Conservation (phyloP, 2,329 filamentous ascomycete genomes). For the Lanzia echinophila region DNA sequence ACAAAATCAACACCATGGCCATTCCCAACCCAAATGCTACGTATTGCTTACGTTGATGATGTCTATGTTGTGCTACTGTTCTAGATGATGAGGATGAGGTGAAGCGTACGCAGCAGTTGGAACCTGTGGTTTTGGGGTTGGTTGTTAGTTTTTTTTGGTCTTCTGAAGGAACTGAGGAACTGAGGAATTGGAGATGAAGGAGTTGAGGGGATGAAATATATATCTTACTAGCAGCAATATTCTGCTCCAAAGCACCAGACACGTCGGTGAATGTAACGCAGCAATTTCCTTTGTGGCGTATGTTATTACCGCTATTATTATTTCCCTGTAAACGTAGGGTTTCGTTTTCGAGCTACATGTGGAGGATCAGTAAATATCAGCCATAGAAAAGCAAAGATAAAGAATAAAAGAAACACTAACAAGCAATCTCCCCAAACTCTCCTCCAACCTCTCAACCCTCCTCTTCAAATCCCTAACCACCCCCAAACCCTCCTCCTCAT, state of each 20-base stretch:
- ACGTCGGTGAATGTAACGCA: conserved; percentile 24
- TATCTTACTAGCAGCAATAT: background rate
- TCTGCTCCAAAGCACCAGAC: conserved; percentile 18
- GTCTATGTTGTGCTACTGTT: background rate
- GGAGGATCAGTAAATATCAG: background rate
- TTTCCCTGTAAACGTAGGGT: background rate
- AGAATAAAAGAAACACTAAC: conserved; percentile 6
- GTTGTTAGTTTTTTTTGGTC: background rate
- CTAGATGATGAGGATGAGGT: background rate
- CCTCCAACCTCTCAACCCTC: conserved; percentile 25
- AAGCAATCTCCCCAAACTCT: conserved; percentile 23
- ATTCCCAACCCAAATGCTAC: background rate
- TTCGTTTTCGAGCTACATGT: conserved; percentile 3
- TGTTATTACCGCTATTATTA: background rate
- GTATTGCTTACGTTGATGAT: background rate
- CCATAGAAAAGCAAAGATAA: background rate
- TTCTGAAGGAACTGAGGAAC: too few relatives aligned
- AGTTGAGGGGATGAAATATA: too few relatives aligned
- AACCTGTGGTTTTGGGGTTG: background rate
- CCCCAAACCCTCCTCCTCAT: conserved; percentile 8
- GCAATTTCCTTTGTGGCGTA: conserved; percentile 16
- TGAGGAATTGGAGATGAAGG: too few relatives aligned
- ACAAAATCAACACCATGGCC: background rate
- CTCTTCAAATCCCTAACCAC: conserved; percentile 21
- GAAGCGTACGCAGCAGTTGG: conserved; percentile 23